Evolutionary conservation across 2,329 filamentous ascomycete genomes (phyloP).

Genomic region (Colletotrichum limetticola): DNA sequence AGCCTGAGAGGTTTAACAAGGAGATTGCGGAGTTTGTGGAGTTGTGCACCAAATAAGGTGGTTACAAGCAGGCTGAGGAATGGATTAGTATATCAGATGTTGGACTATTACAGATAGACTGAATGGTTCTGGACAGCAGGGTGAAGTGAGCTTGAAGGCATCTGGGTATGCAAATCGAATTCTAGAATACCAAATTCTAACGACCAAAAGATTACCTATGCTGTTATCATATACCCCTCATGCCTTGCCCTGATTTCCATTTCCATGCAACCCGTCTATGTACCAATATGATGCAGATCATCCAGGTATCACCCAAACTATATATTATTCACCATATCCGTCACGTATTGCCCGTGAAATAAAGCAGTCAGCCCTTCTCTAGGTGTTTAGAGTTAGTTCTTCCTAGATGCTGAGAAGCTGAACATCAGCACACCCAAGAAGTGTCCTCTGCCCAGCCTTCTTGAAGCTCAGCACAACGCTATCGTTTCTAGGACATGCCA

Average conservation of each 20-base stretch:
- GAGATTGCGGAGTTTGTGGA: constrained; percentile 40
- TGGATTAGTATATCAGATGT: neutral
- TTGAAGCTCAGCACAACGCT: neutral
- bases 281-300: neutral
- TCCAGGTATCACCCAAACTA: neutral
- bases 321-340: neutral
- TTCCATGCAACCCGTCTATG: neutral
- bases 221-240: neutral
- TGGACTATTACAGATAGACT: neutral
- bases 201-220: neutral
- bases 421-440: neutral
- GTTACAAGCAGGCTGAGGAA: neutral
- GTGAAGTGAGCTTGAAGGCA: neutral
- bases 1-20: constrained; percentile 49
- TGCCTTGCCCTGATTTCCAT: neutral
- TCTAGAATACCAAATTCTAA: neutral
- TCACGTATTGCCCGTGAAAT: neutral
- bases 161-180: neutral
- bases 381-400: neutral
- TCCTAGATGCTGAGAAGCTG: neutral
- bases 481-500: neutral
- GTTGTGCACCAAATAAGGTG: constrained; percentile 5
- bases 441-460: neutral
- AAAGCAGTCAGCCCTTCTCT: neutral
- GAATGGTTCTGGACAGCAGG: neutral